Base-by-base conservation (phyloP, 495 filamentous ascomycete genomes). In the Parachaetomium inaequale region DNA sequence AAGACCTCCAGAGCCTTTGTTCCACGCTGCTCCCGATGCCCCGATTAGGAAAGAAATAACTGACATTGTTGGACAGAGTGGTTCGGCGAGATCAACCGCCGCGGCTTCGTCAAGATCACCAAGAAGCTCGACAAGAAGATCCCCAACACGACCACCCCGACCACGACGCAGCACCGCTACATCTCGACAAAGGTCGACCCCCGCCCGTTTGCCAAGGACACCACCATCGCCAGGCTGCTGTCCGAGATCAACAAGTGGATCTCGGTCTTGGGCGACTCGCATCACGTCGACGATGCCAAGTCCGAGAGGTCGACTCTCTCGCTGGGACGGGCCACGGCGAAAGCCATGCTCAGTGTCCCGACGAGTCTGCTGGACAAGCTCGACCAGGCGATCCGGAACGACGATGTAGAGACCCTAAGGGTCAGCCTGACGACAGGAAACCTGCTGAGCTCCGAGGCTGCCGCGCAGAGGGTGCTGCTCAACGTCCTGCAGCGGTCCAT, bases 121-220 rank as follows among this genome's bases (percentile, higher is more conserved):
- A 98, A 97, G 79, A 98, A 98, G 74, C 79, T 96, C 23, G 92
- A 96, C 77, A 96, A 96, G 77, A 96, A 93, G 75, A 80, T 96
- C 4, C 82, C 84, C 4, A 82, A 84, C 8, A 81, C 84, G 1
- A 7, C 45, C 19, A 49, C 45, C 7, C 42, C 19, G n/a, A 49
- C 45, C 45, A 81, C 85, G 59, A 87, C 88, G 0, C 92, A 96
- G 75, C 84, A 89, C 64, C 82, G 84, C 40, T 98, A 96, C 66
- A 77, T 98, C 53, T 85, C 87, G 51, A 88, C 89, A 19, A 95
- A 94, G 77, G 93, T 98, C 32, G 89, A 94, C 63, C 86, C 88
- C 7, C 82, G 86, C 50, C 85, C 87, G 0, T 98, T 98, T 74
- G 91, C 92, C 14, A 91, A 87, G 28, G 93, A 95, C 66, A 75